Evolutionary conservation across 169 alveolate genomes (phyloP).

Genomic region (Miamiensis avidus): DNA sequence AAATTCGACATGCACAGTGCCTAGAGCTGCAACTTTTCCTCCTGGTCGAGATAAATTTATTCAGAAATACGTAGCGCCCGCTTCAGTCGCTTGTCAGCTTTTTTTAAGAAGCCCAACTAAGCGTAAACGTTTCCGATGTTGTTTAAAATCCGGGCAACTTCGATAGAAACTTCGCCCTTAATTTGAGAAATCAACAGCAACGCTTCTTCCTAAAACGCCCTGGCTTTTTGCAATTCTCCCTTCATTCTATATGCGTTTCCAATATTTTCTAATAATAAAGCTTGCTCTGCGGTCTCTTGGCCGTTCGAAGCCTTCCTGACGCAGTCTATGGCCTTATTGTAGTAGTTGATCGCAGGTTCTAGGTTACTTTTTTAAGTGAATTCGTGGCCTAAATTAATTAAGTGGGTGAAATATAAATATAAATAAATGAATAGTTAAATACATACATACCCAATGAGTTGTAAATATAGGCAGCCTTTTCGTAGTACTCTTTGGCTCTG

Average conservation of each 20-base stretch:
- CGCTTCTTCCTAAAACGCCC: conserved; percentile 48
- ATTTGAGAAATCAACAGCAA: conserved; percentile 18
- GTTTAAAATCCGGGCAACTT: conserved; percentile 30
- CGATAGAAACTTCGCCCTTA: conserved; percentile 35
- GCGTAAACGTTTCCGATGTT: conserved; percentile 45
- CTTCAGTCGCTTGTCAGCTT: conserved; percentile 42
- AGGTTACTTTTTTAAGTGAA: conserved; percentile 18
- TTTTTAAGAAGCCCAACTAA: conserved; percentile 31
- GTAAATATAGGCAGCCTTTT: conserved; percentile 1
- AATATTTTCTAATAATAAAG: conserved; percentile 38
- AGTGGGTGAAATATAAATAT: conserved; percentile 26
- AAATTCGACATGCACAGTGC: conserved; percentile 33
- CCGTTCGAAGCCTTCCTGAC: conserved; percentile 43
- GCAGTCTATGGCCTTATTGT: conserved; percentile 38
- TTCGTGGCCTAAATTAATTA: conserved; percentile 38
- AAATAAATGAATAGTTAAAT: conserved; percentile 8
- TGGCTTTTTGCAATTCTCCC: conserved; percentile 31
- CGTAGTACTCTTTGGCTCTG: neutral
- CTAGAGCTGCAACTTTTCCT: conserved; percentile 5
- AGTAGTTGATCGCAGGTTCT: conserved; percentile 38
- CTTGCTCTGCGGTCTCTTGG: conserved; percentile 40
- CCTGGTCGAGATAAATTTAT: conserved; percentile 14
- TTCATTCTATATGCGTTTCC: conserved; percentile 38
- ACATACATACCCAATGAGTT: neutral
- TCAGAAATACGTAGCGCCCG: conserved; percentile 35